Conservation (phyloP, 345 rosid genomes). For the Physaria fendleri region DNA sequence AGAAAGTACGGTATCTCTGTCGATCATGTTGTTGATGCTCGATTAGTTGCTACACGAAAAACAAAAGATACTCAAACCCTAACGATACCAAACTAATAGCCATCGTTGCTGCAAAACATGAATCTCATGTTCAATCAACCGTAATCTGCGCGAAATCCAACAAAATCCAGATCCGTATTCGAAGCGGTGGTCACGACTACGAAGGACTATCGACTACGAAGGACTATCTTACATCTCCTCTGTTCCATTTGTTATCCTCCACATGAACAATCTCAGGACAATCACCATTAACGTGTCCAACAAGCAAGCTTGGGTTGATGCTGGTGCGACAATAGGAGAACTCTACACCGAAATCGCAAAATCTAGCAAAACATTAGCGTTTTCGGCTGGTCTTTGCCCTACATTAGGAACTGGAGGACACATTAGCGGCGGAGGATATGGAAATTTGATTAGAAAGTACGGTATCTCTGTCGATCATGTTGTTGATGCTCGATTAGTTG, state of each 20-base stretch:
- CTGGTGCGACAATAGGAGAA: conserved; percentile 54
- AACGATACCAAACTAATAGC: too few species aligned
- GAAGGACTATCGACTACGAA: too few species aligned
- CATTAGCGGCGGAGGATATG: conserved; percentile 50
- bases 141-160: too few species aligned
- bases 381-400: conserved; percentile 40
- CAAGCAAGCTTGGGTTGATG: conserved; percentile 42
- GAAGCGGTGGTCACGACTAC: too few species aligned
- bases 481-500: conserved; percentile 45
- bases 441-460: conserved; percentile 44
- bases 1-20: conserved; percentile 45
- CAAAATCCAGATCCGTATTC: too few species aligned
- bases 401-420: conserved; percentile 48
- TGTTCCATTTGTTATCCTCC: conserved; percentile 31
- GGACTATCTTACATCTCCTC: conserved; percentile 27
- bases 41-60: too few species aligned
- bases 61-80: too few species aligned
- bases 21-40: conserved; percentile 50
- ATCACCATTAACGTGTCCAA: conserved; percentile 29
- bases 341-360: conserved; percentile 38
- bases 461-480: conserved; percentile 48
- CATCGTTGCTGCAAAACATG: too few species aligned
- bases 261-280: conserved; percentile 37
- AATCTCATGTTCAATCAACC: too few species aligned
- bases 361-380: conserved; percentile 38